Conservation (phyloP, 1,139 yeast species). For the Cylindricascospora bacillispora region DNA sequence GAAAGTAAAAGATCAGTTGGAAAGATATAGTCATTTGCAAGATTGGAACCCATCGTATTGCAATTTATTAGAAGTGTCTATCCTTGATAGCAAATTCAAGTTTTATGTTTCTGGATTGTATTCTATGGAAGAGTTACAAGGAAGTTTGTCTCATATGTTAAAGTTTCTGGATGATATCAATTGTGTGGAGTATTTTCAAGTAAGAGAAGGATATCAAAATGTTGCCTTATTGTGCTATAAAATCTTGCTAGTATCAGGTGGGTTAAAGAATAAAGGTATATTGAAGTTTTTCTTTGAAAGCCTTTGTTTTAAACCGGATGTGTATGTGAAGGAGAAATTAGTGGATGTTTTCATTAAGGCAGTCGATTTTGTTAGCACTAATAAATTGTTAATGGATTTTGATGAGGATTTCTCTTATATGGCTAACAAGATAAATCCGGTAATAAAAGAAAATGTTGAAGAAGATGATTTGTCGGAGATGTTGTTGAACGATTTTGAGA, state of each 20-base stretch:
- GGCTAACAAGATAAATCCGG: not conserved
- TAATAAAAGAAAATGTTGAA: constrained; percentile 12
- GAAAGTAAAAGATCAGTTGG: constrained; percentile 46
- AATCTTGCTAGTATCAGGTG: constrained; percentile 63
- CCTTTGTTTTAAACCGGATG: constrained; percentile 43
- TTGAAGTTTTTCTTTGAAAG: constrained; percentile 50
- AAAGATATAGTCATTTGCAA: constrained; percentile 68
- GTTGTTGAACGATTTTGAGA: constrained; percentile 38
- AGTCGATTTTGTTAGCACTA: constrained; percentile 19
- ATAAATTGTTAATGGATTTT: not conserved
- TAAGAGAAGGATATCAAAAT: constrained; percentile 35
- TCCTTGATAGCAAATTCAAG: constrained; percentile 41
- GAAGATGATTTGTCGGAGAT: constrained; percentile 3
- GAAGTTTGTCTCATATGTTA: not conserved
- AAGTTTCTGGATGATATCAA: not conserved
- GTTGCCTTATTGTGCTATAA: constrained; percentile 59
- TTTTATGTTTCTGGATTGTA: constrained; percentile 46
- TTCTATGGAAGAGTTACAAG: not conserved
- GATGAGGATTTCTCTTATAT: not conserved
- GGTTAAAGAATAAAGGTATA: constrained; percentile 49
- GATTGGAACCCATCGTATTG: constrained; percentile 73
- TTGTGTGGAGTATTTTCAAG: not conserved
- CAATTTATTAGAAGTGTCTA: constrained; percentile 22
- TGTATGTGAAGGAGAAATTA: constrained; percentile 39
- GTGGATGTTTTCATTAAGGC: constrained; percentile 37